Conservation (phyloP, 73 alveolate genomes). For the Diophrys sp. region DNA sequence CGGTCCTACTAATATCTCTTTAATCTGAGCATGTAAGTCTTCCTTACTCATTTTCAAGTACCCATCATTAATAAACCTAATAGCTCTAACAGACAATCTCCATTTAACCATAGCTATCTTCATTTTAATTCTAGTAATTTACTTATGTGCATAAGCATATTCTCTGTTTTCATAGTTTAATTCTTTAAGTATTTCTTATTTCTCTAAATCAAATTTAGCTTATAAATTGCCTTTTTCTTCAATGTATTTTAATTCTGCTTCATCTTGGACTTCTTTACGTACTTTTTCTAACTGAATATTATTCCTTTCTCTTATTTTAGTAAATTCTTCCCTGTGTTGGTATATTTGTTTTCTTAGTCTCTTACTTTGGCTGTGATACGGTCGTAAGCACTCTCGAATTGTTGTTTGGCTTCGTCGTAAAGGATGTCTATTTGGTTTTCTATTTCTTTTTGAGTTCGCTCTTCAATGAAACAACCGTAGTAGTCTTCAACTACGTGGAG, state of each 20-base stretch:
- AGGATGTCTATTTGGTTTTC: background rate
- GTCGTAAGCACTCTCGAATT: background rate
- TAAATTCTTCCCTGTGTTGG: background rate
- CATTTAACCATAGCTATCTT: background rate
- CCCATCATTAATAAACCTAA: background rate
- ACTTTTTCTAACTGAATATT: background rate
- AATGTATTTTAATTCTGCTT: background rate
- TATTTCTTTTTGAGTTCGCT: constrained; percentile 4
- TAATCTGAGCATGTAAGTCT: background rate
- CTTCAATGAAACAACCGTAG: background rate
- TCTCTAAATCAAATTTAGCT: background rate
- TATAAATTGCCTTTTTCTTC: background rate
- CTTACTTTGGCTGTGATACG: background rate
- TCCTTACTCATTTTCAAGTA: background rate
- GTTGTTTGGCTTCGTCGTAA: background rate
- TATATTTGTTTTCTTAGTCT: background rate
- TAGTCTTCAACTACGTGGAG: constrained; percentile 2
- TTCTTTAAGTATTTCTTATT: background rate
- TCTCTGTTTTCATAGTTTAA: background rate
- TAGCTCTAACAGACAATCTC: background rate
- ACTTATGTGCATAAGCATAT: background rate
- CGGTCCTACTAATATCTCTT: background rate
- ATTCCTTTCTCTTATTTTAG: background rate
- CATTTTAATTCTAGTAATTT: background rate
- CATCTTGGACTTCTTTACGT: background rate